A percentile compares a stretch with the other conserved stretches of the same genome.
phyloP scores from a whole-genome alignment of 1,284 basidiomycete species.

The Malassezia yamatoensis region DNA sequence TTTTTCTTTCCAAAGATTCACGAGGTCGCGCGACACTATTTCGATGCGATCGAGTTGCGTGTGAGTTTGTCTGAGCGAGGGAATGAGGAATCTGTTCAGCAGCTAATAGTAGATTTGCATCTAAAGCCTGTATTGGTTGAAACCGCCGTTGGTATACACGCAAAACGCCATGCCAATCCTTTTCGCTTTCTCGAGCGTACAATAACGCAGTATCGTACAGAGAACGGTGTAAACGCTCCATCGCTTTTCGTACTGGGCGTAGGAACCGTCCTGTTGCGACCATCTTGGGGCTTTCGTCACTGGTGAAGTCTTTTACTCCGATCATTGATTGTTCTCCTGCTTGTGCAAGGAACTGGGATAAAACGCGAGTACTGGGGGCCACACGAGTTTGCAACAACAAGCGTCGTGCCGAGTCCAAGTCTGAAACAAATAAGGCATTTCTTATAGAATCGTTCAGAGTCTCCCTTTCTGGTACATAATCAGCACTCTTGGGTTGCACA shows the following conservation, averaged over 20 bases:
- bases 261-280: constrained; percentile 8
- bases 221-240: neutral
- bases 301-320: neutral
- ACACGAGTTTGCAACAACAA: neutral
- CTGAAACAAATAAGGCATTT: neutral
- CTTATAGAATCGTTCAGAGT: neutral
- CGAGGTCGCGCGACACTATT: constrained; percentile 9
- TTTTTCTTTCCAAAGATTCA: neutral
- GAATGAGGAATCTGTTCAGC: neutral
- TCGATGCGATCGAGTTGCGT: neutral
- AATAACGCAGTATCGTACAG: constrained; percentile 15
- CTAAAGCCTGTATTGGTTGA: constrained; percentile 2
- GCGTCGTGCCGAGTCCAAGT: constrained; percentile 4
- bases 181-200: constrained; percentile 9
- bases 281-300: neutral
- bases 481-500: neutral
- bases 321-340: neutral
- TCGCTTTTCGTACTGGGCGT: constrained; percentile 9
- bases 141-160: constrained; percentile 15
- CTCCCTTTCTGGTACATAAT: neutral
- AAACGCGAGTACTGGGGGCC: constrained; percentile 5
- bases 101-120: neutral
- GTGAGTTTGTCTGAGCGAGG: neutral
- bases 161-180: constrained; percentile 11
- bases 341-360: constrained; percentile 6